Conservation (phyloP, 805 yeast species). For the Zygosaccharomyces siamensis region DNA sequence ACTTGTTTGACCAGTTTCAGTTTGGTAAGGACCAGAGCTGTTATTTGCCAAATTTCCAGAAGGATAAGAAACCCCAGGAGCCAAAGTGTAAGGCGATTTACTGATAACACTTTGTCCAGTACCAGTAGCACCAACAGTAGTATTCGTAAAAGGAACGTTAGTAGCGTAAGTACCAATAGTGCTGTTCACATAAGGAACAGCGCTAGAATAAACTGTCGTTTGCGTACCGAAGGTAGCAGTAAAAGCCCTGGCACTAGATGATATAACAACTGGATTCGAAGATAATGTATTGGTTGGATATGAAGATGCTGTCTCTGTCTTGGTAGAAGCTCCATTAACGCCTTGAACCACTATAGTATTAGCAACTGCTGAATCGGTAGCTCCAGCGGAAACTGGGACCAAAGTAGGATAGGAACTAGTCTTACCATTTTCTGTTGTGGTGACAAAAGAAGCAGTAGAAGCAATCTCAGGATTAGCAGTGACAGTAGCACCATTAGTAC, state of each 20-base stretch:
- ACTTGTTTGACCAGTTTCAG: not conserved
- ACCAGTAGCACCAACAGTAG: not conserved
- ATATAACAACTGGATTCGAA: too few relatives aligned
- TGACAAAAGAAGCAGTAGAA: not conserved
- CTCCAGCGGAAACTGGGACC: not conserved
- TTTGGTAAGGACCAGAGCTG: not conserved
- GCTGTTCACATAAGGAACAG: too few relatives aligned
- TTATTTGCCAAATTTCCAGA: not conserved
- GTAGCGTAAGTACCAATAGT: not conserved
- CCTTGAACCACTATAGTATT: not conserved
- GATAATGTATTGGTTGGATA: not conserved
- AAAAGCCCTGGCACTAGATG: too few relatives aligned
- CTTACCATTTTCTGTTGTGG: not conserved
- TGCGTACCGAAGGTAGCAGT: too few relatives aligned
- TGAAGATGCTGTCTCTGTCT: not conserved
- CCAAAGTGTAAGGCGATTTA: not conserved
- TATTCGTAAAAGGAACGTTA: not conserved
- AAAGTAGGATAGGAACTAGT: not conserved
- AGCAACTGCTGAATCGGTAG: not conserved
- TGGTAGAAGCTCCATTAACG: not conserved
- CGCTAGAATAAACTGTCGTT: too few relatives aligned
- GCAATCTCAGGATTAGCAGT: not conserved
- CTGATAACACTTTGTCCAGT: not conserved
- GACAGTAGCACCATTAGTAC: not conserved
- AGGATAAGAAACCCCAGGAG: not conserved